These are phyloP conservation scores for Paecilomyces sp. DNA, from an alignment of 2,329 filamentous ascomycete genomes.

Conservation along the genomic window DNA sequence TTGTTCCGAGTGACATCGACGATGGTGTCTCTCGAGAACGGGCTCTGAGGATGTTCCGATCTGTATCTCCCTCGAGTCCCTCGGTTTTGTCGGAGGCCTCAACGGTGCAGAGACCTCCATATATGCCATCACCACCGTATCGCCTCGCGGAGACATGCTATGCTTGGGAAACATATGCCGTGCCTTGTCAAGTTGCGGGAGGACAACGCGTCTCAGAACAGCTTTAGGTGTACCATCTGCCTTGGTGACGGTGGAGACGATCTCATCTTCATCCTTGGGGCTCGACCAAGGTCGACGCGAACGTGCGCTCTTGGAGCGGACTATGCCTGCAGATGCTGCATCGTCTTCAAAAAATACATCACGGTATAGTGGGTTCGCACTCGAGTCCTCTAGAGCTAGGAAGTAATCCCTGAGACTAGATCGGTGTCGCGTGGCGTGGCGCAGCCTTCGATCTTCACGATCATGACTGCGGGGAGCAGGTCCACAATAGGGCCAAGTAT, in stretches of 20 bases:
- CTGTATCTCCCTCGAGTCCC: not conserved
- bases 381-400: slow-evolving; percentile 4
- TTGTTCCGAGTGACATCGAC: slow-evolving; percentile 31
- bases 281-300: slow-evolving; percentile 3
- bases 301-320: slow-evolving; percentile 11
- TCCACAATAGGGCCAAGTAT: slow-evolving; percentile 31
- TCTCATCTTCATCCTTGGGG: slow-evolving; percentile 3
- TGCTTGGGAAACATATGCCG: slow-evolving; percentile 23
- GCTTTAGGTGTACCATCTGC: slow-evolving; percentile 7
- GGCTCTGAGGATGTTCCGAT: not conserved
- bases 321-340: slow-evolving; percentile 25
- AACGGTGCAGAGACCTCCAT: slow-evolving; percentile 9
- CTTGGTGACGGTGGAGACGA: slow-evolving; percentile 10
- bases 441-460: slow-evolving; percentile 12
- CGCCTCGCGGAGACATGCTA: slow-evolving; percentile 12
- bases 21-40: slow-evolving; percentile 20
- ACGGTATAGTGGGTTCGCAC: slow-evolving; percentile 12
- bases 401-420: not conserved
- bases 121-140: slow-evolving; percentile 12
- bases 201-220: slow-evolving; percentile 18
- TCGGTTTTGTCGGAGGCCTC: slow-evolving; percentile 1
- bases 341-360: slow-evolving; percentile 20
- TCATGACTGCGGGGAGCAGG: slow-evolving; percentile 13
- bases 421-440: slow-evolving; percentile 9
- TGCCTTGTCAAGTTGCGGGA: slow-evolving; percentile 23